Percentiles rank a stretch among this genome's conserved stretches.
These are phyloP conservation scores for Silene latifolia DNA, from an alignment of 148 eudicot genomes.

Conservation along the genomic window DNA sequence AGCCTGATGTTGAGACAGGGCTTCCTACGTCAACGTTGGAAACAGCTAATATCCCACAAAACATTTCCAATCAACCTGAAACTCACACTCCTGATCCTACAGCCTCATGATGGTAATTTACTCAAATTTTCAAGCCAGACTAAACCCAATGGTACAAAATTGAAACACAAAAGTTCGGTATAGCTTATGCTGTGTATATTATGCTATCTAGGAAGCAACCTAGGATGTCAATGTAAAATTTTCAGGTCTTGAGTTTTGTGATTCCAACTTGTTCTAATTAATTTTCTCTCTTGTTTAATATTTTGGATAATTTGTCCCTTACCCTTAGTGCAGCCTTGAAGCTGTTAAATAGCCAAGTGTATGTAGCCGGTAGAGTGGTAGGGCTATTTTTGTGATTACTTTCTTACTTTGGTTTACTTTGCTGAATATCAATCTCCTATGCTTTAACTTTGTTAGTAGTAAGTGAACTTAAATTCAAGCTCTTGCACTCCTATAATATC, in stretches of 20 bases:
- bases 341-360: too few species aligned
- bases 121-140: neutral
- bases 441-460: too few species aligned
- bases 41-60: constrained; percentile 12
- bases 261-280: neutral
- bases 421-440: too few species aligned
- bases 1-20: constrained; percentile 12
- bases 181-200: neutral
- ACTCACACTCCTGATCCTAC: neutral
- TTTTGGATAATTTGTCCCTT: neutral
- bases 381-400: too few species aligned
- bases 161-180: neutral
- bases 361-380: too few species aligned
- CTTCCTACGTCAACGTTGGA: constrained; percentile 10
- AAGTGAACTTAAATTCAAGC: too few species aligned
- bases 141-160: neutral
- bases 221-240: constrained; percentile 1
- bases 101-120: neutral
- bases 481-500: too few species aligned
- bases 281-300: neutral
- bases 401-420: too few species aligned
- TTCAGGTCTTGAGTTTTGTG: neutral
- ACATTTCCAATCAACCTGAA: constrained; percentile 14
- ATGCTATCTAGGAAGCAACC: neutral
- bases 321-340: too few species aligned